phyloP scores from a whole-genome alignment of 2,329 filamentous ascomycete genomes.

The Fusarium sacchari region DNA sequence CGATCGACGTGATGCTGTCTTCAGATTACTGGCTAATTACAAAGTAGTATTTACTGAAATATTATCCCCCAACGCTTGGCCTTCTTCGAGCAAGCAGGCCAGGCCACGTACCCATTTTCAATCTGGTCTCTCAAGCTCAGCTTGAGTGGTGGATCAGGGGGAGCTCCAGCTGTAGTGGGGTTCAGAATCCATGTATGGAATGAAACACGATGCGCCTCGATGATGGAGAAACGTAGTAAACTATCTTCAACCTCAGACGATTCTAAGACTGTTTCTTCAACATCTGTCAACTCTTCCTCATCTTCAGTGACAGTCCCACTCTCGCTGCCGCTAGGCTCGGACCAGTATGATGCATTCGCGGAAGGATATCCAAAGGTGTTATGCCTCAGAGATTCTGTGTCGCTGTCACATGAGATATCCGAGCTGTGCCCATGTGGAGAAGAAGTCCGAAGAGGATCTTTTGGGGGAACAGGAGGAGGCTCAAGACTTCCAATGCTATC shows the following conservation, averaged over 20 bases:
- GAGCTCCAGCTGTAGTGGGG: background rate
- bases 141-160: background rate
- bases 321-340: background rate
- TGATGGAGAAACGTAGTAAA: background rate
- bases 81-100: background rate
- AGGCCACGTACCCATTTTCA: background rate
- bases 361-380: background rate
- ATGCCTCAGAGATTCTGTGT: background rate
- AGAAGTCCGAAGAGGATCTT: background rate
- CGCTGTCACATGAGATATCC: background rate
- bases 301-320: background rate
- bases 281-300: background rate
- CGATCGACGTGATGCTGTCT: background rate
- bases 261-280: background rate
- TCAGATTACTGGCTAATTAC: background rate
- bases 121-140: background rate
- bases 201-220: background rate
- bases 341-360: background rate
- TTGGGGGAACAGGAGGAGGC: background rate
- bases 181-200: background rate
- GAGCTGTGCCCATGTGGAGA: background rate
- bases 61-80: background rate
- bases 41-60: background rate
- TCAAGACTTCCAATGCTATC: background rate
- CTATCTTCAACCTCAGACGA: background rate